Conservation (phyloP, 805 yeast species). For the Blastobotrys mokoenaii region DNA sequence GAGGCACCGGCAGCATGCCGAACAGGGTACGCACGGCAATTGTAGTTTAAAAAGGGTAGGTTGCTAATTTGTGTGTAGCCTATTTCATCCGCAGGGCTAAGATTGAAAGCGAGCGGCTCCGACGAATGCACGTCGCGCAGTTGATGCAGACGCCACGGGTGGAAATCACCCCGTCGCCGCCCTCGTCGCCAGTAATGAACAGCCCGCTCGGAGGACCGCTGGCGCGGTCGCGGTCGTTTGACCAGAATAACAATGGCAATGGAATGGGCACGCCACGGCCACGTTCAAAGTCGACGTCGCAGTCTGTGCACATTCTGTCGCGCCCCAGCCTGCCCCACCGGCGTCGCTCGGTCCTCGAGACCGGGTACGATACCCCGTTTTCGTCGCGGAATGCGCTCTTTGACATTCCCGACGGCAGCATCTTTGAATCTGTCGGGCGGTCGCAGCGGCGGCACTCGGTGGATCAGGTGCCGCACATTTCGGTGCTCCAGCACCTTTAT, state of each 20-base stretch:
- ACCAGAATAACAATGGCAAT: too few species aligned
- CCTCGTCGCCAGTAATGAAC: constrained; percentile 5
- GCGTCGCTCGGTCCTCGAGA: background rate
- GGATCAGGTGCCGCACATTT: background rate
- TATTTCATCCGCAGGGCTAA: constrained; percentile 6
- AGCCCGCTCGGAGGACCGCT: background rate
- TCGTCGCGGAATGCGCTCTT: background rate
- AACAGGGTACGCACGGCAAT: constrained; percentile 9
- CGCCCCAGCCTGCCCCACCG: too few species aligned
- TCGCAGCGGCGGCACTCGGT: background rate
- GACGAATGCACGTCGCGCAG: constrained; percentile 7
- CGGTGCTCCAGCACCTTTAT: background rate
- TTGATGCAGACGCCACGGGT: background rate
- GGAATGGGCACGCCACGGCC: too few species aligned
- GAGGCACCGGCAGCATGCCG: constrained; percentile 13
- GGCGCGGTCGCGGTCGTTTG: too few species aligned
- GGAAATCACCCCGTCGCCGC: constrained; percentile 5
- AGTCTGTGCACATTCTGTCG: too few species aligned
- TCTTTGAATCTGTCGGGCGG: background rate
- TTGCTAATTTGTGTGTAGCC: constrained; percentile 1
- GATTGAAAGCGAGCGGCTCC: constrained; percentile 10
- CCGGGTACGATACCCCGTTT: background rate
- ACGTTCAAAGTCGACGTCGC: too few species aligned
- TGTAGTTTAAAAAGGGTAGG: background rate
- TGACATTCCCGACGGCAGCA: background rate